Evolutionary conservation across 805 yeast genomes (phyloP).

Genomic region (Starmerella bombi): DNA sequence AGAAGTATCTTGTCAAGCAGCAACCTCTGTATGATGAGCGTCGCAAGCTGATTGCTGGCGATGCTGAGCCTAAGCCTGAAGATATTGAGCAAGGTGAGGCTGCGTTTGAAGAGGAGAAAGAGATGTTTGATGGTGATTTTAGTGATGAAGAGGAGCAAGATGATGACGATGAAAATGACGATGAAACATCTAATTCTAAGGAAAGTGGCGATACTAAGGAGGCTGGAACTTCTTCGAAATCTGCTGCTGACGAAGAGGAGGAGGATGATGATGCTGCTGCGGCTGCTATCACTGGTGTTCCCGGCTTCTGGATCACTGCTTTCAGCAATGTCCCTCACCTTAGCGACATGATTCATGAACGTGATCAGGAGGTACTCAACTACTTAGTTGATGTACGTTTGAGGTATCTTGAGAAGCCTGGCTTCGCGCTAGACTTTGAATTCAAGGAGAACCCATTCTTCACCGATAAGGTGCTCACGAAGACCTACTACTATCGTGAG

Average conservation of each 20-base stretch:
- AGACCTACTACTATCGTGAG: constrained; percentile 86
- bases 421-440: constrained; percentile 75
- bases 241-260: constrained; percentile 30
- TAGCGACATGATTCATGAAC: constrained; percentile 72
- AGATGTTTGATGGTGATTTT: constrained; percentile 33
- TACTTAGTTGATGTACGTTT: constrained; percentile 56
- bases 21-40: constrained; percentile 66
- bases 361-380: constrained; percentile 74
- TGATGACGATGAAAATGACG: constrained; percentile 27
- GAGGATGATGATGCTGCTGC: constrained; percentile 28
- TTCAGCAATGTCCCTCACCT: constrained; percentile 72
- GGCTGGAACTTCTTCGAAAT: background rate
- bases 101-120: constrained; percentile 44
- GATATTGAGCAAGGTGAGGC: constrained; percentile 71
- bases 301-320: constrained; percentile 94
- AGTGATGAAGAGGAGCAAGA: constrained; percentile 34
- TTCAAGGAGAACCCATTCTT: constrained; percentile 67
- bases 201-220: too few relatives aligned
- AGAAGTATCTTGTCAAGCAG: constrained; percentile 57
- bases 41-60: constrained; percentile 58
- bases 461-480: constrained; percentile 55
- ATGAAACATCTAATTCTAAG: constrained; percentile 16
- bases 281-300: constrained; percentile 55
- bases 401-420: constrained; percentile 69
- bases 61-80: constrained; percentile 58